A percentile compares a stretch with the other conserved stretches of the same genome.
Conservation (phyloP, 768 basidiomycete species). For the Arthromyces matolae region DNA sequence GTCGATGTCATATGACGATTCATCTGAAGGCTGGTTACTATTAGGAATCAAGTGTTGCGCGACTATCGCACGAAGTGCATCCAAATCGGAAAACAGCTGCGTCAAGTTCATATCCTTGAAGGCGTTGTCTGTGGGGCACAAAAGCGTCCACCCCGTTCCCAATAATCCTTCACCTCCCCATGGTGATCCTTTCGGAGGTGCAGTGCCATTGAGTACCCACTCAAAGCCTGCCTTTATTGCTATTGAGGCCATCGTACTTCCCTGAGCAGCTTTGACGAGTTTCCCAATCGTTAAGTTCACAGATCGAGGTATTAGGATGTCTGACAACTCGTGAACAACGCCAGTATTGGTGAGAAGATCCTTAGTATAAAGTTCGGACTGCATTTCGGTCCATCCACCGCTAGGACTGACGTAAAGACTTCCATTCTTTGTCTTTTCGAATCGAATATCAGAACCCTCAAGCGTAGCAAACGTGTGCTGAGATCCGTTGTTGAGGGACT, state of each 20-base stretch:
- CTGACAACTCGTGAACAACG: constrained; percentile 84
- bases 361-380: constrained; percentile 49
- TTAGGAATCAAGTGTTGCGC: constrained; percentile 73
- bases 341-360: constrained; percentile 85
- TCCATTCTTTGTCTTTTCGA: constrained; percentile 54
- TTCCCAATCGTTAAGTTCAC: constrained; percentile 88
- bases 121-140: constrained; percentile 90
- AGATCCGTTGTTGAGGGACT: constrained; percentile 56
- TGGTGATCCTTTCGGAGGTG: constrained; percentile 65
- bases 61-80: constrained; percentile 56
- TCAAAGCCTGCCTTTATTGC: constrained; percentile 82
- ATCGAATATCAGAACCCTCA: constrained; percentile 78
- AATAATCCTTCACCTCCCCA: constrained; percentile 54
- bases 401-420: constrained; percentile 58
- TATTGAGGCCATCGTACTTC: constrained; percentile 82
- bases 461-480: constrained; percentile 75
- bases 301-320: constrained; percentile 81
- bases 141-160: constrained; percentile 74
- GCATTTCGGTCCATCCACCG: constrained; percentile 77
- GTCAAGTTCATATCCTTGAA: constrained; percentile 88
- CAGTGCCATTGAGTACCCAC: constrained; percentile 86
- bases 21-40: constrained; percentile 22
- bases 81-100: constrained; percentile 53
- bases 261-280: constrained; percentile 84
- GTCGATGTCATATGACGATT: constrained; percentile 24